A percentile compares a stretch with the other conserved stretches of the same genome.
phyloP scores from a whole-genome alignment of 1,139 yeast genomes.

The Arxiozyma telluris region DNA sequence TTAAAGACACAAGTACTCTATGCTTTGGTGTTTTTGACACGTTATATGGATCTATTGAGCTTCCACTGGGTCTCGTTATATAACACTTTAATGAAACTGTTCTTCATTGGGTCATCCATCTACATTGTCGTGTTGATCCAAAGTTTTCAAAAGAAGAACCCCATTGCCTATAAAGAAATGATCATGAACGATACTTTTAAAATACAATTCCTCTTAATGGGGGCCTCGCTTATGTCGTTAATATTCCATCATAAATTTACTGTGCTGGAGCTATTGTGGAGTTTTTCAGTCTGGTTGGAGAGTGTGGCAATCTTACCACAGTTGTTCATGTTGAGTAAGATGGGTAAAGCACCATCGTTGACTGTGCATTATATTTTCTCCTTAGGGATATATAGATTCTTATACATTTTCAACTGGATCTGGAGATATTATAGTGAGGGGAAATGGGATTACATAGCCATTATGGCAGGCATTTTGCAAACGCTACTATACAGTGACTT shows the following conservation, averaged over 20 bases:
- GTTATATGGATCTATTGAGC: conserved; percentile 58
- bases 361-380: conserved; percentile 93
- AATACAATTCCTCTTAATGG: conserved; percentile 59
- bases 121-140: conserved; percentile 72
- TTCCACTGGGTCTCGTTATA: conserved; percentile 57
- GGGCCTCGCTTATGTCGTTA: conserved; percentile 50
- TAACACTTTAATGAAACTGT: conserved; percentile 70
- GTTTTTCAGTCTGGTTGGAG: conserved; percentile 80
- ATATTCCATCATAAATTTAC: conserved; percentile 61
- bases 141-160: conserved; percentile 37
- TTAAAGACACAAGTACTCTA: conserved; percentile 81
- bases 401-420: conserved; percentile 91
- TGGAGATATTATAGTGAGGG: conserved; percentile 70
- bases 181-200: conserved; percentile 71
- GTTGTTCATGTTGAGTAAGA: conserved; percentile 76
- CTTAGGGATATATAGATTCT: conserved; percentile 76
- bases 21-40: conserved; percentile 63
- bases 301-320: conserved; percentile 89
- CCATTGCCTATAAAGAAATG: conserved; percentile 41
- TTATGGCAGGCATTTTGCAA: conserved; percentile 76
- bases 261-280: conserved; percentile 58
- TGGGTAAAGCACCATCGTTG: conserved; percentile 80
- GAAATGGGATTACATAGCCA: conserved; percentile 60
- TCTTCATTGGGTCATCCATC: conserved; percentile 65
- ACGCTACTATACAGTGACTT: conserved; percentile 87